A percentile compares a stretch with the other conserved stretches of the same genome.
Conservation (phyloP, 2,329 filamentous ascomycete genomes). For the Colletotrichum tamarilloi region DNA sequence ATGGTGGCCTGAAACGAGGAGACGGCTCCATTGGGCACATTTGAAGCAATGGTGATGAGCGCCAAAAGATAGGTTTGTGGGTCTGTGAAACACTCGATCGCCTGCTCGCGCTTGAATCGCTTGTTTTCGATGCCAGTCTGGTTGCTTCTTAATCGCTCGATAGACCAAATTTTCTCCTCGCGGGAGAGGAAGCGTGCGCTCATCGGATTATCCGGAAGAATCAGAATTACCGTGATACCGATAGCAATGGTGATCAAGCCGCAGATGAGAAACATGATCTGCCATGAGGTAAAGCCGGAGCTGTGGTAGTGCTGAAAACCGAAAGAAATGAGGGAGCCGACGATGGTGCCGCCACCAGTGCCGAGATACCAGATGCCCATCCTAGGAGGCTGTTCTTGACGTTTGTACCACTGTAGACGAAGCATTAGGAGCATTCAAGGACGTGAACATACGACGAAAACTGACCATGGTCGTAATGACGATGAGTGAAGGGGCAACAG, state of each 20-base stretch:
- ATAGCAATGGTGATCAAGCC: slow-evolving; percentile 70
- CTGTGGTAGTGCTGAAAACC: slow-evolving; percentile 64
- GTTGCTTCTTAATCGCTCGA: slow-evolving; percentile 80
- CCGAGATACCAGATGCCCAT: slow-evolving; percentile 75
- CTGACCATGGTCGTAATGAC: slow-evolving; percentile 54
- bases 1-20: slow-evolving; percentile 76
- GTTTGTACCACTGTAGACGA: slow-evolving; percentile 52
- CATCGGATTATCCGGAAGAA: slow-evolving; percentile 67
- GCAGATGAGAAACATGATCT: slow-evolving; percentile 70
- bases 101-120: slow-evolving; percentile 75
- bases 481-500: slow-evolving; percentile 55
- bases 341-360: slow-evolving; percentile 67
- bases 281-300: slow-evolving; percentile 47
- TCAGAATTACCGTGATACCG: slow-evolving; percentile 67
- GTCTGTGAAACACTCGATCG: slow-evolving; percentile 62
- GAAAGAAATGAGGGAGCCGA: slow-evolving; percentile 66
- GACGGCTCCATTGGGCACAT: slow-evolving; percentile 71
- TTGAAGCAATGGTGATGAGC: slow-evolving; percentile 69
- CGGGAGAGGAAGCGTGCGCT: slow-evolving; percentile 65
- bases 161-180: slow-evolving; percentile 73
- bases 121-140: slow-evolving; percentile 81
- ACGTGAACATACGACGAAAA: no score
- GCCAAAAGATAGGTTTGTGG: slow-evolving; percentile 70
- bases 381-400: slow-evolving; percentile 69
- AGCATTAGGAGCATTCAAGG: no score